A percentile compares a stretch with the other conserved stretches of the same genome.
Evolutionary conservation across 148 eudicot genomes (phyloP).

Genomic region (Nepenthes mirabilis): DNA sequence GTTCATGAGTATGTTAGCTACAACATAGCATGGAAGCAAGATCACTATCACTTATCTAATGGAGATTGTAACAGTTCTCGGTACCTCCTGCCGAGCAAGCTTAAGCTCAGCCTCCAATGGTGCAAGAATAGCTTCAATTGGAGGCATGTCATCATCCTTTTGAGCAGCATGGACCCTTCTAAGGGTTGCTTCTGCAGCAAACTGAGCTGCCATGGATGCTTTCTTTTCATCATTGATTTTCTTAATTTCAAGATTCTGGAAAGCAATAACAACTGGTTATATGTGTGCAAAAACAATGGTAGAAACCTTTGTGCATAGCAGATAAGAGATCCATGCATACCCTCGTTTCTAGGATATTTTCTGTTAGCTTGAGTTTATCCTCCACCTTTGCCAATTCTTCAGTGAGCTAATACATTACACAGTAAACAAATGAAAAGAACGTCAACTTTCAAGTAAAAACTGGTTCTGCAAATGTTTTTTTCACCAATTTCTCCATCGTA

Average conservation of each 20-base stretch:
- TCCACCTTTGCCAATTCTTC: conserved; percentile 59
- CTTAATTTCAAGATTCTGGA: conserved; percentile 73
- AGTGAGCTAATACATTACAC: conserved; percentile 32
- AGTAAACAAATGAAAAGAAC: conserved; percentile 5
- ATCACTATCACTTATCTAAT: background rate
- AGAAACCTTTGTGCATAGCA: background rate
- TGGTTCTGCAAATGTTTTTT: background rate
- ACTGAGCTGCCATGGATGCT: conserved; percentile 85
- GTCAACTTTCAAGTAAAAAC: conserved; percentile 2
- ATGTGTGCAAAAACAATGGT: background rate
- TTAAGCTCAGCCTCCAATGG: conserved; percentile 80
- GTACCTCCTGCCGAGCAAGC: conserved; percentile 68
- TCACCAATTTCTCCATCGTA: background rate
- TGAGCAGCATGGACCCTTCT: conserved; percentile 86
- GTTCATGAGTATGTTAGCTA: background rate
- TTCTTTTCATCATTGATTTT: conserved; percentile 75
- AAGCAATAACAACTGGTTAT: conserved; percentile 3
- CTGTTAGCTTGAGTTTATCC: conserved; percentile 62
- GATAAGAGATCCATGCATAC: conserved; percentile 17
- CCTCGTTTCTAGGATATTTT: conserved; percentile 63
- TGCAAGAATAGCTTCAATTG: conserved; percentile 78
- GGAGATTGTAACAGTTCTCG: background rate
- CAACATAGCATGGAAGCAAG: background rate
- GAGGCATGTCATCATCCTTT: conserved; percentile 86
- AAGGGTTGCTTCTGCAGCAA: conserved; percentile 82